Base-by-base conservation (phyloP, 2,329 filamentous ascomycete species). In the Bipolaris gigantea region DNA sequence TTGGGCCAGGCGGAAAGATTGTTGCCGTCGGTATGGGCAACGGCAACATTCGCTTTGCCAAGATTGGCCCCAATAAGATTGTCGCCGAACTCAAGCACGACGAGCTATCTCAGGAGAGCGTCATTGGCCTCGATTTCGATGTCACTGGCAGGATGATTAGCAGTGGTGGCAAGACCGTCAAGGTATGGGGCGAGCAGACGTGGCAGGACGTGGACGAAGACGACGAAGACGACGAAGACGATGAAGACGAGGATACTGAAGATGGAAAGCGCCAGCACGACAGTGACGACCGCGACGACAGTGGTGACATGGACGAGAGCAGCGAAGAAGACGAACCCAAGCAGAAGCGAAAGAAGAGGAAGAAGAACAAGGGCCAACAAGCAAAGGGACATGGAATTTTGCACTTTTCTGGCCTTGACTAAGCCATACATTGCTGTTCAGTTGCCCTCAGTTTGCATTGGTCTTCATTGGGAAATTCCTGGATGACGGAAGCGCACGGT, bases 141-240 rank as follows among this genome's bases (percentile, higher is more conserved):
- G 87, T 89, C 46, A 85, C 87, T 47, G 90, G 92, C 41, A 83
- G 94, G 41, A 85, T 99, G 80, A 91, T 99, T 63, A 95, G 87
- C 66, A 92, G 91, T 10, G 94, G 94, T 49, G 94, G 94, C 0
- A 84, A 83, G 63, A 86, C 86, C 0, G 84, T 99, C 59, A 97
- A 97, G 75, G 87, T 97, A 2, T 99, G 94, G 94, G 85, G 86
- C 56, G 85, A 94, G 70, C 83, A 87, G 56, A 79, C 83, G n/a
- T 79, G 79, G 53, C 72, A 80, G 2, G 80, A 82, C 66, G 71
- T 27, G 64, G 64, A 66, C 6, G 79, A 79, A 1, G 80, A 80
- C 1, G 80, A 76, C 0, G 25, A 32, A 5, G 16, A 33, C 1
- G 40, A 43, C 16, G 40, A 43, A 1, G 80, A 80, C 1, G 80